Conservation (phyloP, 78 protist genomes). For the Speleostelium caveatum region DNA sequence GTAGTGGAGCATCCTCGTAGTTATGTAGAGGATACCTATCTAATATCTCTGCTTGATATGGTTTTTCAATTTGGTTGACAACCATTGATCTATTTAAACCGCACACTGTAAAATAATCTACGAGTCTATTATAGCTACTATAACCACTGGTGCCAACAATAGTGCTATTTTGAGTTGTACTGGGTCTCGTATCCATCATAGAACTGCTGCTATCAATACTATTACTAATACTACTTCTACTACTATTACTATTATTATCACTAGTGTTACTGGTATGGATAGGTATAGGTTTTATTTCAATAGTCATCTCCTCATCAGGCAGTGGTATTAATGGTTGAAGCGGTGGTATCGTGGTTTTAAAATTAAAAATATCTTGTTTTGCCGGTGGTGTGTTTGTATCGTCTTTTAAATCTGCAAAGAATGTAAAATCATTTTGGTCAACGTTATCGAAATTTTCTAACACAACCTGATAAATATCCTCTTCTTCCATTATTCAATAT, state of each 20-base stretch:
- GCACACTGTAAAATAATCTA: slow-evolving; percentile 69
- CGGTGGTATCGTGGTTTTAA: no score
- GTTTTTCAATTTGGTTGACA: slow-evolving; percentile 15
- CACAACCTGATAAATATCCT: no score
- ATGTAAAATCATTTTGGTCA: no score
- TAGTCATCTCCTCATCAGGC: neutral
- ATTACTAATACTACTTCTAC: neutral
- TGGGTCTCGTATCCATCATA: no score
- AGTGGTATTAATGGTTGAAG: no score
- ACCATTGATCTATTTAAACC: slow-evolving; percentile 64
- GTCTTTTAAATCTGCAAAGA: no score
- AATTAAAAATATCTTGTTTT: no score
- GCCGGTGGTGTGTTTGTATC: no score
- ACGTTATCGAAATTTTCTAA: no score
- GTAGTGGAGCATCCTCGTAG: slow-evolving; percentile 37
- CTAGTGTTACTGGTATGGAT: neutral
- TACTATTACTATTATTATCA: neutral
- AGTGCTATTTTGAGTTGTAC: neutral
- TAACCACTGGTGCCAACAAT: neutral
- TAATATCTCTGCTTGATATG: slow-evolving; percentile 53
- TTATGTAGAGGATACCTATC: slow-evolving; percentile 46
- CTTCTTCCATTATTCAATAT: no score
- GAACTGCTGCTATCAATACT: neutral
- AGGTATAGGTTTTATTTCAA: neutral
- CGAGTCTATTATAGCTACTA: slow-evolving; percentile 32